Percentiles rank a stretch among this genome's conserved stretches.
Conservation (phyloP, 2,329 filamentous ascomycete species). For the Pseudocercospora pini-densiflorae region DNA sequence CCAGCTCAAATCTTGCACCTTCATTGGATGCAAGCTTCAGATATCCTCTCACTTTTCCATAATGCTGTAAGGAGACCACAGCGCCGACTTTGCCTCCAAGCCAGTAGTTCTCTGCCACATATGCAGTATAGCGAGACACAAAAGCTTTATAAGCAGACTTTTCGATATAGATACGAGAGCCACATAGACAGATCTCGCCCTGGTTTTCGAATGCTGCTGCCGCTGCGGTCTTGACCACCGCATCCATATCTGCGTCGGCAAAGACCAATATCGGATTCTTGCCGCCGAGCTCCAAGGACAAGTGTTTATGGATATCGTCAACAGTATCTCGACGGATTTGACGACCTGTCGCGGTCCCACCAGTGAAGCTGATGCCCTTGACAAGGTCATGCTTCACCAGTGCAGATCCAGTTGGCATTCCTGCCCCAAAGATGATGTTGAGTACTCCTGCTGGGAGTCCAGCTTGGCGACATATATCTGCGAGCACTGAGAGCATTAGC, state of each 20-base stretch:
- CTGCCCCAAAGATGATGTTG: conserved; percentile 45
- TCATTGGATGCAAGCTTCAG: conserved; percentile 15
- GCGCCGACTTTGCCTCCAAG: conserved; percentile 10
- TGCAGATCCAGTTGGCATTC: conserved; percentile 43
- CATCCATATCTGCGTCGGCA: conserved; percentile 51
- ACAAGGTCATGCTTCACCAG: conserved; percentile 56
- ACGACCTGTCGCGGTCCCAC: conserved; percentile 49
- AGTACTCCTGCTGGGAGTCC: conserved; percentile 51
- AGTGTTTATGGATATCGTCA: conserved; percentile 48
- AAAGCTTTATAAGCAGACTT: conserved; percentile 15
- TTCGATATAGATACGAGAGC: conserved; percentile 20
- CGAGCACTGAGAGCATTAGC: conserved; percentile 7
- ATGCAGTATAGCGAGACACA: conserved; percentile 3
- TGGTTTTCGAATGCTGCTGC: conserved; percentile 22
- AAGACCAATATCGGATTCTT: conserved; percentile 52
- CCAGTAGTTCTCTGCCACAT: conserved; percentile 13
- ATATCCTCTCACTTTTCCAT: conserved; percentile 19
- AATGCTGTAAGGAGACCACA: conserved; percentile 18
- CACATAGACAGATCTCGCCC: conserved; percentile 23
- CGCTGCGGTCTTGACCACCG: conserved; percentile 24
- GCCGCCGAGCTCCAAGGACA: conserved; percentile 55
- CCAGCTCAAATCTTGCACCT: conserved; percentile 15
- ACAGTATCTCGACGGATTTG: conserved; percentile 46
- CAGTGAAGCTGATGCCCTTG: conserved; percentile 52
- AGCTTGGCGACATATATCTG: conserved; percentile 35